Evolutionary conservation across 495 filamentous ascomycete species (phyloP).

Genomic region (Annulohypoxylon nitens): DNA sequence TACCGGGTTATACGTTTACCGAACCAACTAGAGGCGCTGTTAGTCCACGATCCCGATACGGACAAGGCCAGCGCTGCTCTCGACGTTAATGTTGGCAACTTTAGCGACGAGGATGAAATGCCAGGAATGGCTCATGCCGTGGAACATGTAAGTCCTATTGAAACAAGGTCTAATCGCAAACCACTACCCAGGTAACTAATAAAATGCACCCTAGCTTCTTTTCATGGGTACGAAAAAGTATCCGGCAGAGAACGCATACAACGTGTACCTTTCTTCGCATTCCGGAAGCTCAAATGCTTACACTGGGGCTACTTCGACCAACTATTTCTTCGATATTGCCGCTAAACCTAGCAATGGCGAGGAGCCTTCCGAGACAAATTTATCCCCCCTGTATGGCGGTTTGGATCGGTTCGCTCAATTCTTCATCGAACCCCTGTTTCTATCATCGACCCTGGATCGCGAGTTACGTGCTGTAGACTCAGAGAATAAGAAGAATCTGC

Average conservation of each 20-base stretch:
- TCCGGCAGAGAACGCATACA: constrained; percentile 95
- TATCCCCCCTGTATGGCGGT: constrained; percentile 88
- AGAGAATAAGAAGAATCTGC: constrained; percentile 99
- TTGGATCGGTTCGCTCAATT: constrained; percentile 98
- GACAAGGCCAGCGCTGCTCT: constrained; percentile 97
- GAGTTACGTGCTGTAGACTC: constrained; percentile 96
- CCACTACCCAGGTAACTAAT: constrained; percentile 28
- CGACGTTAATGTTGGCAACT: constrained; percentile 96
- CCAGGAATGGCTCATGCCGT: constrained; percentile 95
- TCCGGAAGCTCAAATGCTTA: constrained; percentile 96
- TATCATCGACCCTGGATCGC: constrained; percentile 88
- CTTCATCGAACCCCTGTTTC: constrained; percentile 92
- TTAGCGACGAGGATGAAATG: constrained; percentile 90
- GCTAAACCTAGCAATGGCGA: constrained; percentile 72
- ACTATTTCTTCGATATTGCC: constrained; percentile 97
- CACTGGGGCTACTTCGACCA: constrained; percentile 92
- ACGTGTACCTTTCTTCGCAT: constrained; percentile 88
- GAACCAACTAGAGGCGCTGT: constrained; percentile 91
- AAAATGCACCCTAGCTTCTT: constrained; percentile 71
- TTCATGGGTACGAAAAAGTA: constrained; percentile 99
- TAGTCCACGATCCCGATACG: constrained; percentile 95
- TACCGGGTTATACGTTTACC: constrained; percentile 89
- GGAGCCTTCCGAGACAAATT: constrained; percentile 64
- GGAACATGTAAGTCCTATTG: constrained; percentile 67
- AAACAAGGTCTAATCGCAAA: constrained; percentile 2